Evolutionary conservation across 768 basidiomycete species (phyloP).

Genomic region (Hygrophorus pudorinus): DNA sequence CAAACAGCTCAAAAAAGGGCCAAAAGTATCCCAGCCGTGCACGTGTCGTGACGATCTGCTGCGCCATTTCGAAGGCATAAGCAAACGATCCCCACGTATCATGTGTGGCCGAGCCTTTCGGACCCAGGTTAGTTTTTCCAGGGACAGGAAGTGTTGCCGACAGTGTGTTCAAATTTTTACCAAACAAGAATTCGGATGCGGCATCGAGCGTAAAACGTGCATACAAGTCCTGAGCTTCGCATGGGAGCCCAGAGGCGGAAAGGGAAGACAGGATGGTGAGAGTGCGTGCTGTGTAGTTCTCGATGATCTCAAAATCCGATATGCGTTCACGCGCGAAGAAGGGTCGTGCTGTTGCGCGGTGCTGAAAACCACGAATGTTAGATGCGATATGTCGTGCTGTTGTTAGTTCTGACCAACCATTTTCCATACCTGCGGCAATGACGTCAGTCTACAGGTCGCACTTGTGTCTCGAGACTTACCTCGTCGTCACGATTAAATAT

Average conservation of each 20-base stretch:
- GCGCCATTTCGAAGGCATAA: conserved; percentile 47
- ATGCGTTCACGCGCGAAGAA: conserved; percentile 70
- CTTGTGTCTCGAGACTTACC: conserved; percentile 22
- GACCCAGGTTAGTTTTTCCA: conserved; percentile 33
- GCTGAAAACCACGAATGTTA: conserved; percentile 25
- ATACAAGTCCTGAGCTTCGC: conserved; percentile 61
- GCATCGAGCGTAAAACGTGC: conserved; percentile 61
- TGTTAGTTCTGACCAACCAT: conserved; percentile 29
- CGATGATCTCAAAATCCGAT: conserved; percentile 61
- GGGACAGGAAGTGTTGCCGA: conserved; percentile 43
- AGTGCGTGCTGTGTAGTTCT: conserved; percentile 39
- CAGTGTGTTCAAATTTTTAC: conserved; percentile 51
- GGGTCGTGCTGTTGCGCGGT: conserved; percentile 57
- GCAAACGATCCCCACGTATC: conserved; percentile 57
- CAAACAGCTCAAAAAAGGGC: conserved; percentile 51
- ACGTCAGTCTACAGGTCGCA: background rate
- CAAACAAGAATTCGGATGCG: conserved; percentile 67
- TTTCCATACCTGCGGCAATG: conserved; percentile 43
- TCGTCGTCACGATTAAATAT: conserved; percentile 75
- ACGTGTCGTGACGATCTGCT: conserved; percentile 41
- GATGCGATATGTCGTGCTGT: background rate
- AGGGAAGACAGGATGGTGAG: conserved; percentile 37
- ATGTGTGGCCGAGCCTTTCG: conserved; percentile 50
- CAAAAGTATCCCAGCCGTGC: conserved; percentile 44
- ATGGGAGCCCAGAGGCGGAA: conserved; percentile 28